Conservation (phyloP, 805 yeast genomes). For the Sugiyamaella lignohabitans region DNA sequence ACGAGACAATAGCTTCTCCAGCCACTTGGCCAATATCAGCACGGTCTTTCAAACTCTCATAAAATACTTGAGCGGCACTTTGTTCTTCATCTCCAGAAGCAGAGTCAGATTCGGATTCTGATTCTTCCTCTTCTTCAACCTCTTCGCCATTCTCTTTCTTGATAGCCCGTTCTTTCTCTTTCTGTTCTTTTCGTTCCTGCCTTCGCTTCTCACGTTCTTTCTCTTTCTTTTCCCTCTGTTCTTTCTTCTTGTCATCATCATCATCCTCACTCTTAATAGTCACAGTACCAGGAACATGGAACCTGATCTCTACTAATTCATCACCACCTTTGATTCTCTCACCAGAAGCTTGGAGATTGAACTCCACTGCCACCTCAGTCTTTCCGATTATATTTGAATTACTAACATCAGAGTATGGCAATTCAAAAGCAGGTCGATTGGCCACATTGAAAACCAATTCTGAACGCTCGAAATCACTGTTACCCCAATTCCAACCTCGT, state of each 20-base stretch:
- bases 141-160: conserved; percentile 20
- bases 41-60: conserved; percentile 83
- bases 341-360: conserved; percentile 49
- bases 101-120: conserved; percentile 34
- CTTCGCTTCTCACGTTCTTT: too few relatives aligned
- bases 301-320: conserved; percentile 89
- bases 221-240: too few relatives aligned
- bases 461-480: conserved; percentile 82
- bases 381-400: conserved; percentile 88
- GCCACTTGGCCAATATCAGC: conserved; percentile 93
- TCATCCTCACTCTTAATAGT: conserved; percentile 37
- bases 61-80: conserved; percentile 76
- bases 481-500: conserved; percentile 99
- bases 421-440: conserved; percentile 84
- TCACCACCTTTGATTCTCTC: conserved; percentile 73
- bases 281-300: conserved; percentile 85
- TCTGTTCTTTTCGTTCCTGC: conserved; percentile 36
- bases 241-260: conserved; percentile 19
- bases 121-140: conserved; percentile 22
- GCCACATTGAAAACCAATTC: conserved; percentile 82
- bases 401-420: conserved; percentile 72
- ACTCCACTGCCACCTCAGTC: conserved; percentile 87
- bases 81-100: conserved; percentile 40
- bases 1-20: conserved; percentile 92
- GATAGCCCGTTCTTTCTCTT: too few relatives aligned